Evolutionary conservation across 106 monocot species (phyloP).

Genomic region (Posidonia australis): DNA sequence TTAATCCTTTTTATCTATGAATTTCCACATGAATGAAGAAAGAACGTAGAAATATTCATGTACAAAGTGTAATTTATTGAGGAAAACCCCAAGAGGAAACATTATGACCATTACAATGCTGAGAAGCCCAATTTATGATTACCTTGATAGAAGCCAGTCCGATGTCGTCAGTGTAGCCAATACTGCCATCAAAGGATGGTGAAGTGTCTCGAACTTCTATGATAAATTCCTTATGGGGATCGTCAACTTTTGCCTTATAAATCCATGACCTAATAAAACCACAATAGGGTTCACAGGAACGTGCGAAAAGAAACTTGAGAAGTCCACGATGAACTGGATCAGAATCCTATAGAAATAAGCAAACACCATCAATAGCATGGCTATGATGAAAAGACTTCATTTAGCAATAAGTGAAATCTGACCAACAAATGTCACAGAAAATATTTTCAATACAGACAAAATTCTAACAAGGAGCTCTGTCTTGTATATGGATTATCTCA

Average conservation of each 20-base stretch:
- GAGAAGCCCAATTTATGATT: constrained; percentile 2
- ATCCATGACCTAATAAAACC: constrained; percentile 86
- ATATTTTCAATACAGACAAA: too few relatives aligned
- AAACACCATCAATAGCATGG: neutral
- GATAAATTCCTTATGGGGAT: constrained; percentile 77
- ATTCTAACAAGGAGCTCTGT: too few relatives aligned
- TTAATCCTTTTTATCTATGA: neutral
- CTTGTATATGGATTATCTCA: too few relatives aligned
- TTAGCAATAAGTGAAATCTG: too few relatives aligned
- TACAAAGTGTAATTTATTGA: too few relatives aligned
- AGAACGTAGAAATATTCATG: too few relatives aligned
- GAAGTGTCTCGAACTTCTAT: constrained; percentile 21
- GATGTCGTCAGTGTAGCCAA: constrained; percentile 9
- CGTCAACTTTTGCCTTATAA: constrained; percentile 59
- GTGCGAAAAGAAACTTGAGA: constrained; percentile 70
- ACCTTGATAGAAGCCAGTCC: constrained; percentile 47
- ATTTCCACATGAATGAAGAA: neutral
- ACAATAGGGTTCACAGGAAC: constrained; percentile 76
- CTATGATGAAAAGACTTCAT: neutral
- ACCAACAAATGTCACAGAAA: too few relatives aligned
- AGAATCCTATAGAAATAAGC: constrained; percentile 49
- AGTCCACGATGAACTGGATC: constrained; percentile 59
- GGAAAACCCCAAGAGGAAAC: too few relatives aligned
- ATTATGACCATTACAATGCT: too few relatives aligned
- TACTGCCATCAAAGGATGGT: constrained; percentile 5